phyloP scores from a whole-genome alignment of 1,284 basidiomycete genomes.

The Melampsora larici-populina region DNA sequence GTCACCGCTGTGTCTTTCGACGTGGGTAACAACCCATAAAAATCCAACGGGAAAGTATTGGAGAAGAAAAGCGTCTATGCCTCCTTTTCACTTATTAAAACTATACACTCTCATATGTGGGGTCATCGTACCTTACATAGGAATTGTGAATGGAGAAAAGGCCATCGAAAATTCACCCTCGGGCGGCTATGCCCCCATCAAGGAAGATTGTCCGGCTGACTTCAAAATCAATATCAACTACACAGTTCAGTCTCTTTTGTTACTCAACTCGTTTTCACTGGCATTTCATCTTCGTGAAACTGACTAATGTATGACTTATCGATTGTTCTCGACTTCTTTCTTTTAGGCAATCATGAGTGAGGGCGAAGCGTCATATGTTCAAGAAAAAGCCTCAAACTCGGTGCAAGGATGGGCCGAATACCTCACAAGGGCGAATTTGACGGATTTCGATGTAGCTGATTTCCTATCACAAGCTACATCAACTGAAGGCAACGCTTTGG shows the following conservation, averaged over 20 bases:
- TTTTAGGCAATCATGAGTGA: constrained; percentile 16
- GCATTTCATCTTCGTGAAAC: not conserved
- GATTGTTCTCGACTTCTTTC: not conserved
- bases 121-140: no score
- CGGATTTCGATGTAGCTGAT: constrained; percentile 11
- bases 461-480: constrained; percentile 22
- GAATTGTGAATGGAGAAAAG: no score
- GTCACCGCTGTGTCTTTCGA: no score
- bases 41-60: no score
- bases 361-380: constrained; percentile 8
- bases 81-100: no score
- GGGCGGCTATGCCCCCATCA: constrained; percentile 25
- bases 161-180: constrained; percentile 20
- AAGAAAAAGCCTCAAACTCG: constrained; percentile 15
- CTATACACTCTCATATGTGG: no score
- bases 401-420: constrained; percentile 21
- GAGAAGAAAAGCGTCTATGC: no score
- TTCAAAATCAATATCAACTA: not conserved
- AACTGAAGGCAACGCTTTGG: not conserved
- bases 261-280: not conserved
- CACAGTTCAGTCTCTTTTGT: not conserved
- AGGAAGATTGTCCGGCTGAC: constrained; percentile 2
- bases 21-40: no score
- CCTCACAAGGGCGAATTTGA: constrained; percentile 6
- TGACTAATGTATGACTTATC: not conserved